Base-by-base conservation (phyloP, 108 stramenopile species). In the Licmophora abbreviata region DNA sequence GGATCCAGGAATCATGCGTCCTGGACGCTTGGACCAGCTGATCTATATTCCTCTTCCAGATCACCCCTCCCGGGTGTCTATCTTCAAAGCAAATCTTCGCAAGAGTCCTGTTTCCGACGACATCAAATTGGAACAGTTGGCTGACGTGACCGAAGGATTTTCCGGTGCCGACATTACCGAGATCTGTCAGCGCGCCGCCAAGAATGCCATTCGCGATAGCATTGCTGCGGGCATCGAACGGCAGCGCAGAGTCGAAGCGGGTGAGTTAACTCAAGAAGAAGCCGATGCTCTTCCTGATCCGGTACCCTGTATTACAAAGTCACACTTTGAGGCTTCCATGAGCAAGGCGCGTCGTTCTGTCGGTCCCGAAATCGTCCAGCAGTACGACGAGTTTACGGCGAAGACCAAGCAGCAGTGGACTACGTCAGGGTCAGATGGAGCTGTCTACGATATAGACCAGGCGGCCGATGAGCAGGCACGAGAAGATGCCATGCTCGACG, bases 11-110 rank as follows among this genome's bases (percentile, higher is more conserved):
- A 81, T 99, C 71, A 97, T 95, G 66, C 94, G 99, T 54, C 97
- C 99, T 24, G 99, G 99, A 11, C 97, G 97, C 48, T 68, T 99
- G 37, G 97, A 98, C 77, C 99, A 98, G 68, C 86, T 98, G 5
- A 97, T 99, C 67, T 96, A 98, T 77, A 95, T 98, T 52, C 97
- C 97, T 1, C 76, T 99, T 24, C 97, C 96, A 24, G 97, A 99
- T 50, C 45, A 47, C 9, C 87, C 83, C 24, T 92, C 92, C 41
- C 81, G 97, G 20, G 54, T 85, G 38, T 73, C 85, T 33, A 96
- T 99, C 64, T 98, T 99, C 85, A 86, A 92, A 61, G 99, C 99
- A 5, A 86, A 89, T 42, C 69, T 98, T 31, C 84, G 99, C 44
- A 98, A 98, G 71, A 81, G 81, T 51, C 93, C 94, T 15, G 61